A percentile compares a stretch with the other conserved stretches of the same genome.
These are phyloP conservation scores for Wallacemonas collosoma DNA, from an alignment of 208 protist genomes.

Conservation along the genomic window DNA sequence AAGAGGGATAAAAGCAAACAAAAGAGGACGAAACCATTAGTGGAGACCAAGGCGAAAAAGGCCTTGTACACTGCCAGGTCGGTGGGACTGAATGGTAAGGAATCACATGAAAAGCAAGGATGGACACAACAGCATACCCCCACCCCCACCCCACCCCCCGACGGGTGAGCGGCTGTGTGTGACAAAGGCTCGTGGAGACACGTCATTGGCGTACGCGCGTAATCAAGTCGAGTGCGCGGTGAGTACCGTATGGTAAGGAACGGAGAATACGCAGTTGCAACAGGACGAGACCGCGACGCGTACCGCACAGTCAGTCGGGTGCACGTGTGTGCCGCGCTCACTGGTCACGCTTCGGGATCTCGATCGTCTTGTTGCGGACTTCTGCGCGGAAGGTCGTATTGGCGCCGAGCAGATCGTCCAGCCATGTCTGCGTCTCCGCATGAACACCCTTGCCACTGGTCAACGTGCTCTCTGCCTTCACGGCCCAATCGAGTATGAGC, in stretches of 20 bases:
- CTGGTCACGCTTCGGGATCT: background rate
- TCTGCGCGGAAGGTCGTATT: background rate
- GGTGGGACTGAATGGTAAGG: background rate
- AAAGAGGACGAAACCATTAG: background rate
- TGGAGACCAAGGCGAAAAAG: background rate
- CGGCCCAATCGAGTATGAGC: constrained; percentile 1
- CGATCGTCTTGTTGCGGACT: constrained; percentile 11
- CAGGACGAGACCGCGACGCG: no score
- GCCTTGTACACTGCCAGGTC: background rate
- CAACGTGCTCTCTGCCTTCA: background rate
- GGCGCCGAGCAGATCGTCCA: background rate
- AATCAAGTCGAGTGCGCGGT: no score
- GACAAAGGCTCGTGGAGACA: no score
- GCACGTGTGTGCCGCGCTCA: background rate
- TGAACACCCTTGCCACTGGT: background rate
- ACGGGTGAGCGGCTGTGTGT: background rate
- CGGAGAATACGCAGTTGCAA: no score
- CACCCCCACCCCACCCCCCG: no score
- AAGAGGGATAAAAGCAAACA: no score
- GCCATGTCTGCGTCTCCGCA: background rate
- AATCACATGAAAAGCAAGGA: no score
- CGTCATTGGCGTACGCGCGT: no score
- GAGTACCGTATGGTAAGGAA: no score
- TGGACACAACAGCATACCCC: no score
- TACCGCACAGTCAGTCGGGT: no score